A percentile compares a stretch with the other conserved stretches of the same genome.
These are phyloP conservation scores for Termitomyces sp. DNA, from an alignment of 768 basidiomycete genomes.

Conservation along the genomic window DNA sequence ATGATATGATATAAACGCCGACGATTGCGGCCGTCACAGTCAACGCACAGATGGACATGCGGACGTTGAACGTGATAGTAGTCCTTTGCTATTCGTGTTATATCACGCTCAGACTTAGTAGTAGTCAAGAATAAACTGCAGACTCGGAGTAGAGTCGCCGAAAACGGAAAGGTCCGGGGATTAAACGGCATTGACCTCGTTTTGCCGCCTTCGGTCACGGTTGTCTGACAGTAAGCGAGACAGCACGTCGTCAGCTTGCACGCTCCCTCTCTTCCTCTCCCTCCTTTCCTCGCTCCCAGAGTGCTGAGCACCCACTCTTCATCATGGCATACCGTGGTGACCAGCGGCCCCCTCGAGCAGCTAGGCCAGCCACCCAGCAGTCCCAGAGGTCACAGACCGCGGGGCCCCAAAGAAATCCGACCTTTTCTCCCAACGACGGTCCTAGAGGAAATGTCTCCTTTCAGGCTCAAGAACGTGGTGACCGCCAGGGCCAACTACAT, in stretches of 20 bases:
- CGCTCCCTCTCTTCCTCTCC: conserved; percentile 1
- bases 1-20: neutral
- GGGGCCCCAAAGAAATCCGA: conserved; percentile 24
- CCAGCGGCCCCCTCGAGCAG: conserved; percentile 53
- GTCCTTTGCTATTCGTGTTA: neutral
- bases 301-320: conserved; percentile 7
- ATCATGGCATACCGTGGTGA: conserved; percentile 41
- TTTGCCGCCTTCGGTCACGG: conserved; percentile 6
- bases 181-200: conserved; percentile 9
- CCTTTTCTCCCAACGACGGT: conserved; percentile 32
- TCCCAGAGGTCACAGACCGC: conserved; percentile 38
- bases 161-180: conserved; percentile 16
- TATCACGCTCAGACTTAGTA: too few relatives aligned
- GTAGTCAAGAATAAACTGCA: neutral
- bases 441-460: conserved; percentile 61
- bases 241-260: conserved; percentile 5
- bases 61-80: neutral
- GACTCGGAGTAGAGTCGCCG: conserved; percentile 12
- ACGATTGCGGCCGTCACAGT: neutral
- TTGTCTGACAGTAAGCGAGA: conserved; percentile 17
- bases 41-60: neutral
- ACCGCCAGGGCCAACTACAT: conserved; percentile 58
- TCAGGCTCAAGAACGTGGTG: conserved; percentile 65
- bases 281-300: conserved; percentile 1
- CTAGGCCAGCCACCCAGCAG: conserved; percentile 42